phyloP scores from a whole-genome alignment of 148 eudicot genomes.

The Amaranthus palmeri region DNA sequence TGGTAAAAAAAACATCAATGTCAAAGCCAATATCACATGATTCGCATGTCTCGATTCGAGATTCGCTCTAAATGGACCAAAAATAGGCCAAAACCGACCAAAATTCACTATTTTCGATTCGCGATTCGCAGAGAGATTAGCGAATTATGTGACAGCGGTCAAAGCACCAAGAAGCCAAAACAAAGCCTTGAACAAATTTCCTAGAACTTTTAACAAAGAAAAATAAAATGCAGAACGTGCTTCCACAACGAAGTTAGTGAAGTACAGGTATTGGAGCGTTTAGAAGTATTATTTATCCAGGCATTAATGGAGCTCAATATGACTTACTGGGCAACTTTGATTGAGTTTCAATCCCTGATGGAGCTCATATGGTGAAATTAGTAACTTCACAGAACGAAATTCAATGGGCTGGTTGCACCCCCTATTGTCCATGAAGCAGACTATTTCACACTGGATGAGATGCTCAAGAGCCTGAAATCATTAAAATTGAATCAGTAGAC shows the following conservation, averaged over 20 bases:
- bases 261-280: not conserved
- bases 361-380: conserved; percentile 61
- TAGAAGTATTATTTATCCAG: not conserved
- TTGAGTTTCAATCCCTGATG: conserved; percentile 61
- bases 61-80: too few species aligned
- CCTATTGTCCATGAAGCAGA: conserved; percentile 61
- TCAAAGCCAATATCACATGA: too few species aligned
- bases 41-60: too few species aligned
- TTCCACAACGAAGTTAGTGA: conserved; percentile 4
- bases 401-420: conserved; percentile 70
- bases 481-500: conserved; percentile 11
- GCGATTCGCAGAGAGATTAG: too few species aligned
- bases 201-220: not conserved
- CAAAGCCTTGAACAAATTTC: not conserved
- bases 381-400: conserved; percentile 76
- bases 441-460: conserved; percentile 59
- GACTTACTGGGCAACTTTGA: conserved; percentile 73
- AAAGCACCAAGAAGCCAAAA: not conserved
- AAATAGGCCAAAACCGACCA: too few species aligned
- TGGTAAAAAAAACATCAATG: not conserved
- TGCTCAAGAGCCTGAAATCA: conserved; percentile 82
- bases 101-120: too few species aligned
- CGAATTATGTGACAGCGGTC: too few species aligned
- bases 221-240: not conserved
- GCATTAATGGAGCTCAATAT: not conserved